Conservation (phyloP, 2,329 filamentous ascomycete species). For the Apiospora malaysiana region DNA sequence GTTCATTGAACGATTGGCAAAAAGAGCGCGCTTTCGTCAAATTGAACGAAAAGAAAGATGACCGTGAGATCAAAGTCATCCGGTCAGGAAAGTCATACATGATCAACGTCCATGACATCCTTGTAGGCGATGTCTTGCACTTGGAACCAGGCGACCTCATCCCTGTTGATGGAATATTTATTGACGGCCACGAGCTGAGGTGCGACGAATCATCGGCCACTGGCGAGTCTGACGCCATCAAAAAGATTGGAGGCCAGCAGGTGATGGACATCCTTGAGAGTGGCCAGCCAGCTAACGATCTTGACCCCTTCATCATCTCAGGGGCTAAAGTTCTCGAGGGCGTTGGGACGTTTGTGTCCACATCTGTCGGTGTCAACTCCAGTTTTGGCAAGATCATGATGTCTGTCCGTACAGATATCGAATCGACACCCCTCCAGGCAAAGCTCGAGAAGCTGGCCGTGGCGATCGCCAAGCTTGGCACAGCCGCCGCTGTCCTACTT, state of each 20-base stretch:
- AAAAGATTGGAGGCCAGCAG: slow-evolving; percentile 64
- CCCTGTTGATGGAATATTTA: slow-evolving; percentile 70
- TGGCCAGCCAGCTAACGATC: slow-evolving; percentile 52
- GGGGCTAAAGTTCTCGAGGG: slow-evolving; percentile 62
- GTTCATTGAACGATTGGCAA: slow-evolving; percentile 66
- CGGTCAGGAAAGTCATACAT: slow-evolving; percentile 67
- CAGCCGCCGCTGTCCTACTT: slow-evolving; percentile 73
- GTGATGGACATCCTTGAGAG: slow-evolving; percentile 62
- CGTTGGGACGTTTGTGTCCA: slow-evolving; percentile 59
- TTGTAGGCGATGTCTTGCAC: slow-evolving; percentile 70
- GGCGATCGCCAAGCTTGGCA: slow-evolving; percentile 58
- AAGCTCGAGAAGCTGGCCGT: slow-evolving; percentile 58
- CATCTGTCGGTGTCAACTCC: slow-evolving; percentile 60
- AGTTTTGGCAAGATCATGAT: slow-evolving; percentile 63
- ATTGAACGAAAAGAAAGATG: slow-evolving; percentile 64
- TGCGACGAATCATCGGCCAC: slow-evolving; percentile 75
- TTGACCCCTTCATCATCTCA: slow-evolving; percentile 69
- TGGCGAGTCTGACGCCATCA: slow-evolving; percentile 72
- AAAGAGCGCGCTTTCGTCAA: slow-evolving; percentile 66
- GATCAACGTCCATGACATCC: slow-evolving; percentile 67
- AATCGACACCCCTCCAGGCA: slow-evolving; percentile 59
- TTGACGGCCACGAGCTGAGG: slow-evolving; percentile 67
- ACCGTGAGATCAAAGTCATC: slow-evolving; percentile 66
- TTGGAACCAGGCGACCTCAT: slow-evolving; percentile 72
- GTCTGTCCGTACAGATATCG: slow-evolving; percentile 57